Evolutionary conservation across 148 eudicot genomes (phyloP).

Genomic region (Selenicereus undatus): DNA sequence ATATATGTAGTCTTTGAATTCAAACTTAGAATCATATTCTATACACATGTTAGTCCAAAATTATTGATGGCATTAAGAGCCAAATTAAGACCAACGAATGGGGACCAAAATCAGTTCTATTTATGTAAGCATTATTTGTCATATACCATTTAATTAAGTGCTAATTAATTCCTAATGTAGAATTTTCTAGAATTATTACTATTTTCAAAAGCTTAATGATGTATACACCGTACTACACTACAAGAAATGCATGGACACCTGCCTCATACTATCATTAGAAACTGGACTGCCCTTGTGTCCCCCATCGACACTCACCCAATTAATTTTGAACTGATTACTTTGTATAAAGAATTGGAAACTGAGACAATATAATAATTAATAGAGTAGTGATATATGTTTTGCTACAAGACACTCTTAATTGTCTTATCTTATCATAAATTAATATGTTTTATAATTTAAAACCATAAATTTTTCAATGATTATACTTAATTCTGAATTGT

Average conservation of each 20-base stretch:
- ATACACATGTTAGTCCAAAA: constrained; percentile 19
- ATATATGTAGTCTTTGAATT: not conserved
- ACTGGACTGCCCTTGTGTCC: constrained; percentile 24
- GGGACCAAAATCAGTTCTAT: constrained; percentile 18
- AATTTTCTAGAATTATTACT: constrained; percentile 7
- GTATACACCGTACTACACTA: constrained; percentile 12
- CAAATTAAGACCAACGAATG: constrained; percentile 16
- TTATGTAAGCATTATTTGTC: not conserved
- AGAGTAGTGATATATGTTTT: no score
- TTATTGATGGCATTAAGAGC: constrained; percentile 26
- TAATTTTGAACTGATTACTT: not conserved
- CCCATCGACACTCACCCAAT: constrained; percentile 1
- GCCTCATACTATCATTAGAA: constrained; percentile 19
- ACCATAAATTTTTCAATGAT: no score
- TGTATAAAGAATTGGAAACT: not conserved
- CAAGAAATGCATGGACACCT: constrained; percentile 23
- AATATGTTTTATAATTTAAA: no score
- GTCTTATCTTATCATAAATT: no score
- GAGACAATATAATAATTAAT: no score
- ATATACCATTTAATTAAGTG: not conserved
- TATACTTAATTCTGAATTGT: no score
- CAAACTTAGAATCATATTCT: constrained; percentile 10
- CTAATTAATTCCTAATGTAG: not conserved
- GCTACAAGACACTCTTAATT: no score
- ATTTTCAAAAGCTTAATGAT: constrained; percentile 9